A percentile compares a stretch with the other conserved stretches of the same genome.
These are phyloP conservation scores for Botryotinia calthae DNA, from an alignment of 2,329 filamentous ascomycete species.

Conservation along the genomic window DNA sequence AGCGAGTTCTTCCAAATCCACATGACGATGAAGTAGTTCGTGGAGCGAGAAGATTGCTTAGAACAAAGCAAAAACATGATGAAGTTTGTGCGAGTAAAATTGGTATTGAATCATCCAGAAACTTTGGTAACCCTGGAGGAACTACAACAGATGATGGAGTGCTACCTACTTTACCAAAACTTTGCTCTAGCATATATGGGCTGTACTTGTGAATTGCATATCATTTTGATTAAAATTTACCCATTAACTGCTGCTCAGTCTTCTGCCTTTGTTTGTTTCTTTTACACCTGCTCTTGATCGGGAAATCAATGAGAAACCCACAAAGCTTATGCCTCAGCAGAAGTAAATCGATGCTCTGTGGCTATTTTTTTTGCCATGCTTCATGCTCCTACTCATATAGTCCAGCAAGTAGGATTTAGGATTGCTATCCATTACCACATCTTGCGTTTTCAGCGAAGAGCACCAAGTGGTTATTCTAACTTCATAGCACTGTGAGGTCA, in stretches of 20 bases:
- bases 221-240: not conserved
- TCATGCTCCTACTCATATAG: not conserved
- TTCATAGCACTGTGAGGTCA: not conserved
- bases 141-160: not conserved
- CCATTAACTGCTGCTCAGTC: not conserved
- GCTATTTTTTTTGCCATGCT: too few relatives aligned
- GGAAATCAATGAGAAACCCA: not conserved
- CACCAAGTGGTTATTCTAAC: not conserved
- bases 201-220: not conserved
- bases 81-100: not conserved
- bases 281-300: not conserved
- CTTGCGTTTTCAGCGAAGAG: not conserved
- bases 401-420: too few relatives aligned
- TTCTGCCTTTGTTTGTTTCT: not conserved
- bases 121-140: too few relatives aligned
- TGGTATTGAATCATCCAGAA: not conserved
- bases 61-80: not conserved
- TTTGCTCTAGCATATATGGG: not conserved
- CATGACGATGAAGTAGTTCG: not conserved
- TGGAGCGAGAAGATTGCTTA: not conserved
- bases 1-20: not conserved
- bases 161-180: not conserved
- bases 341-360: not conserved
- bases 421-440: rapidly evolving
- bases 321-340: not conserved